Evolutionary conservation across 164 flowering plant genomes (phyloP).

Genomic region (Magnolia sinica): DNA sequence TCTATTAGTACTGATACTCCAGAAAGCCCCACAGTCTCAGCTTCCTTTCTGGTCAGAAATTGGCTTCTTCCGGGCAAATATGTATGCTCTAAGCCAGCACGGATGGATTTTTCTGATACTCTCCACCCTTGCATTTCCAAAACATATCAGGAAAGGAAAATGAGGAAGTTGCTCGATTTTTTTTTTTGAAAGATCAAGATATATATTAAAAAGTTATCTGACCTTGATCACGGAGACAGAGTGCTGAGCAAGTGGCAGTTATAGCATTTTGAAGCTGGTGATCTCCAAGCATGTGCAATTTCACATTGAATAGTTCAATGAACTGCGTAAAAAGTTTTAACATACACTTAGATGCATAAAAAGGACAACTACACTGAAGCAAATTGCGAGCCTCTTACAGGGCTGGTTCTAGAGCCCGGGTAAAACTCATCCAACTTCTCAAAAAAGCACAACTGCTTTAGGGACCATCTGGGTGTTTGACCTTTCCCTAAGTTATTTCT

Average conservation of each 20-base stretch:
- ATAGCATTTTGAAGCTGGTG: slow-evolving; percentile 93
- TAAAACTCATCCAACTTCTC: too few species aligned
- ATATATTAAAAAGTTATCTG: neutral
- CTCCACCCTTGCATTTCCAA: slow-evolving; percentile 46
- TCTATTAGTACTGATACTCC: slow-evolving; percentile 66
- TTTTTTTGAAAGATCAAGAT: too few species aligned
- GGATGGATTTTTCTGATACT: slow-evolving; percentile 61
- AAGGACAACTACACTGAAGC: neutral
- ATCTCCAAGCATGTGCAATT: slow-evolving; percentile 62
- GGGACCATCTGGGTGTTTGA: too few species aligned
- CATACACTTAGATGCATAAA: neutral
- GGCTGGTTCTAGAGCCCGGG: neutral
- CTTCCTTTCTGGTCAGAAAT: slow-evolving; percentile 54
- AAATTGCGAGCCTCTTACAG: neutral
- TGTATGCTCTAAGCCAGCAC: slow-evolving; percentile 67
- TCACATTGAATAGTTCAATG: slow-evolving; percentile 53
- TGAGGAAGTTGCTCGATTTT: neutral
- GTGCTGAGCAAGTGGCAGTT: slow-evolving; percentile 78
- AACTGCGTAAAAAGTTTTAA: slow-evolving; percentile 36
- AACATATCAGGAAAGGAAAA: neutral
- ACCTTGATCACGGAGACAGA: slow-evolving; percentile 75
- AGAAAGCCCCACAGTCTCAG: slow-evolving; percentile 52
- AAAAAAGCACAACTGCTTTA: too few species aligned
- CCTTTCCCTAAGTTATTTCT: too few species aligned
- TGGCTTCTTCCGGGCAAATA: slow-evolving; percentile 80